A percentile compares a stretch with the other conserved stretches of the same genome.
Evolutionary conservation across 2,329 filamentous ascomycete genomes (phyloP).

Genomic region (Endoconidiophora laricicola): DNA sequence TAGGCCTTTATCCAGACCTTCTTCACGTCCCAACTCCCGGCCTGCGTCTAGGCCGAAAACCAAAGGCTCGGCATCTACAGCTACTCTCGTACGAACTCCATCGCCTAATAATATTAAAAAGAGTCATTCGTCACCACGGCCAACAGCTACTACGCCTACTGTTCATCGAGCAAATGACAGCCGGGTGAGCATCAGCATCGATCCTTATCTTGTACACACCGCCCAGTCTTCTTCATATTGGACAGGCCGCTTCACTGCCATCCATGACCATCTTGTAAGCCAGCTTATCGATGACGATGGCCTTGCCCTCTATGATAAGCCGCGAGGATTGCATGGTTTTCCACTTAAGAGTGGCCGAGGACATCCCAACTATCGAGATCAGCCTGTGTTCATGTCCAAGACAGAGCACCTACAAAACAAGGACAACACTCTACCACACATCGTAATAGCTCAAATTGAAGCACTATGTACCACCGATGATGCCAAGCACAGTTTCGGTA

Average conservation of each 20-base stretch:
- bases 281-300: conserved; percentile 11
- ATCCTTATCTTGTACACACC: conserved; percentile 21
- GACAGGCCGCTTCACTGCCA: conserved; percentile 41
- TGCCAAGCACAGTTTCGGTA: conserved; percentile 7
- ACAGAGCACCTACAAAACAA: conserved; percentile 2
- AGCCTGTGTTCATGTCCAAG: conserved; percentile 11
- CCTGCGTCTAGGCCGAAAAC: no score
- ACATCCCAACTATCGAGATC: conserved; percentile 6
- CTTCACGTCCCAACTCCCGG: no score
- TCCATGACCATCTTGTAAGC: conserved; percentile 30
- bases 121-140: neutral
- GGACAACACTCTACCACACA: conserved; percentile 5
- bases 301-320: conserved; percentile 11
- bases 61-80: no score
- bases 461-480: conserved; percentile 11
- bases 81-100: neutral
- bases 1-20: no score
- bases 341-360: conserved; percentile 4
- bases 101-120: neutral
- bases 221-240: conserved; percentile 39
- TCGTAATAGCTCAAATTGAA: conserved; percentile 10
- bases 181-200: conserved; percentile 1
- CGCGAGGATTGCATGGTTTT: conserved; percentile 7
- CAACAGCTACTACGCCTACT: neutral
- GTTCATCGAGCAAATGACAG: neutral